These are phyloP conservation scores for Hyaloscypha bicolor DNA, from an alignment of 495 filamentous ascomycete species.

Conservation along the genomic window DNA sequence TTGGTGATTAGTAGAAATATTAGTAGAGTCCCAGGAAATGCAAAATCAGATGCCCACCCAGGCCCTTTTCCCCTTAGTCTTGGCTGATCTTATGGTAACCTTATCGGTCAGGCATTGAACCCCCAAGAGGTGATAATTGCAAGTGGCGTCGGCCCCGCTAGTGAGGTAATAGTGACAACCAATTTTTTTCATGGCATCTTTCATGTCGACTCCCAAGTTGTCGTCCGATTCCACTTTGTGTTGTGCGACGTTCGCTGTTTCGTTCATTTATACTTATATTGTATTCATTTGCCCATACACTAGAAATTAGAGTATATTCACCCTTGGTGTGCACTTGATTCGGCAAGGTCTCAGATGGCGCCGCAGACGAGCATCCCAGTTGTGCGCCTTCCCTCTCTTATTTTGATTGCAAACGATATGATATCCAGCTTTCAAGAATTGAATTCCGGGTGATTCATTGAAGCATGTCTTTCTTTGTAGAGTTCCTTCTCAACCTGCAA, in stretches of 20 bases:
- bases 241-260: not conserved
- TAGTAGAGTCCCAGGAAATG: too few species aligned
- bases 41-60: too few species aligned
- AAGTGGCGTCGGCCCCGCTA: not conserved
- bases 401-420: not conserved
- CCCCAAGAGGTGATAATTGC: too few species aligned
- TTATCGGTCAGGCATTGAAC: too few species aligned
- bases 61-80: too few species aligned
- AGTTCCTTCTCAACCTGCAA: not conserved
- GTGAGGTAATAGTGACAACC: not conserved
- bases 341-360: not conserved
- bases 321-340: too few species aligned
- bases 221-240: not conserved
- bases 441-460: not conserved
- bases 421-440: not conserved
- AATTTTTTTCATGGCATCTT: not conserved
- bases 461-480: not conserved
- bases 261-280: not conserved
- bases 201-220: not conserved
- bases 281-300: not conserved
- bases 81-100: too few species aligned
- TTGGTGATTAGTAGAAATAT: too few species aligned
- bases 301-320: not conserved
- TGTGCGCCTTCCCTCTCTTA: not conserved
- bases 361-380: conserved; percentile 9